These are phyloP conservation scores for Spongospora subterranea DNA, from an alignment of 208 protist genomes.

Conservation along the genomic window DNA sequence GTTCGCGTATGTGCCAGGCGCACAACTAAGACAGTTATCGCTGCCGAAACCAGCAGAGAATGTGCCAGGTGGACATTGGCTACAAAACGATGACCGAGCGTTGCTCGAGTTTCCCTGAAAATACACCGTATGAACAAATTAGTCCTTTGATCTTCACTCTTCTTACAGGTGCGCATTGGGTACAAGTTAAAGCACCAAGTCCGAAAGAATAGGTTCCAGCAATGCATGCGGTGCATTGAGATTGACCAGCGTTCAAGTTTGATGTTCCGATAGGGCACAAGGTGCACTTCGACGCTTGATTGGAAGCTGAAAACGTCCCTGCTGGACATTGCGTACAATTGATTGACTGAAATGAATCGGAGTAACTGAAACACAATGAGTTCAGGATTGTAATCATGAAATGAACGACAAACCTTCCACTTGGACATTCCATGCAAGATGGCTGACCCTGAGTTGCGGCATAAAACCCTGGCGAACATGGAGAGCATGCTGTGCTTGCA, in stretches of 20 bases:
- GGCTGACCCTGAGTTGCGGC: neutral
- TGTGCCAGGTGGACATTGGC: neutral
- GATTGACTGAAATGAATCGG: neutral
- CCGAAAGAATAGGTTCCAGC: neutral
- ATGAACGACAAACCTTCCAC: conserved; percentile 49
- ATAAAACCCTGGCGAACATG: conserved; percentile 27
- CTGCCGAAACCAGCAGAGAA: neutral
- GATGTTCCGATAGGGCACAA: neutral
- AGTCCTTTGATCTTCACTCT: neutral
- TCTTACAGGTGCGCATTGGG: neutral
- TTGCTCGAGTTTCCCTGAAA: neutral
- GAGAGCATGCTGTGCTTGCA: neutral
- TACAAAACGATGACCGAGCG: neutral
- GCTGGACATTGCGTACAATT: conserved; percentile 18
- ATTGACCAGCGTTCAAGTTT: neutral
- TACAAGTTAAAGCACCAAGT: neutral
- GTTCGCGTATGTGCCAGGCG: neutral
- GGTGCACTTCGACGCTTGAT: neutral
- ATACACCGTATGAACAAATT: neutral
- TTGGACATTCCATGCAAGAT: neutral
- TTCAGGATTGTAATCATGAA: conserved; percentile 18
- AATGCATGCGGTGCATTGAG: neutral
- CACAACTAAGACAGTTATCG: neutral
- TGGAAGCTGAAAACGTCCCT: neutral
- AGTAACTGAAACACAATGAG: neutral